phyloP scores from a whole-genome alignment of 1,139 yeast species.

The Torulaspora pretoriensis region DNA sequence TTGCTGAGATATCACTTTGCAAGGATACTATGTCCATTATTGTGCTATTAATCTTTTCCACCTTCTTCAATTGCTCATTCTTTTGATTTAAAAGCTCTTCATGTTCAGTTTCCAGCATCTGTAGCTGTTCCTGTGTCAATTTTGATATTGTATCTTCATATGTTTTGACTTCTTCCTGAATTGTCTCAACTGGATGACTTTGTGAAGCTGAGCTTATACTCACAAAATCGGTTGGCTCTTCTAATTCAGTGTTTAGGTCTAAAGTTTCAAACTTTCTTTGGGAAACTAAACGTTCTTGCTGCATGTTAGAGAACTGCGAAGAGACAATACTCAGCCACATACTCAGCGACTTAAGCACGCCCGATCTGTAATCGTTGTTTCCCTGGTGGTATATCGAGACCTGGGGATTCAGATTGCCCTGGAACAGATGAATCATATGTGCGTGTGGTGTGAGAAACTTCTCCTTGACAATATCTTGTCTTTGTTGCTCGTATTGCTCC shows the following conservation, averaged over 20 bases:
- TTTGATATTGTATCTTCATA: constrained; percentile 35
- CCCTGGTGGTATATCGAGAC: constrained; percentile 21
- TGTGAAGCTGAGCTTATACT: constrained; percentile 25
- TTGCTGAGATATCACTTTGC: constrained; percentile 73
- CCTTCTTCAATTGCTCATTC: constrained; percentile 63
- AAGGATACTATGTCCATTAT: constrained; percentile 75
- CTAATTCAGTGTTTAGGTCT: constrained; percentile 26
- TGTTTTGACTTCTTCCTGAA: constrained; percentile 35
- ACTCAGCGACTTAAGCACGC: constrained; percentile 32
- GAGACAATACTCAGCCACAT: constrained; percentile 29
- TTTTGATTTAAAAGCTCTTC: constrained; percentile 58
- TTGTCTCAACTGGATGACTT: constrained; percentile 26
- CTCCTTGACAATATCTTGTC: constrained; percentile 25
- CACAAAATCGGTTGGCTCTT: constrained; percentile 11
- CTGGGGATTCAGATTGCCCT: constrained; percentile 4
- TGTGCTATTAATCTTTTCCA: constrained; percentile 67
- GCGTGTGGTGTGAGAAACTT: constrained; percentile 13
- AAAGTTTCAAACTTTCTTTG: constrained; percentile 30
- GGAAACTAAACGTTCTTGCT: constrained; percentile 28
- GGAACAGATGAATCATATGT: constrained; percentile 11
- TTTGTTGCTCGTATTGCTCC: constrained; percentile 49
- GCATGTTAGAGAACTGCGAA: constrained; percentile 28
- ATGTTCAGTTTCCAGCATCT: constrained; percentile 68
- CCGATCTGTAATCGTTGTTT: constrained; percentile 31
- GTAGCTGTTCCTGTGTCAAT: constrained; percentile 59